Conservation (phyloP, 2,329 filamentous ascomycete species). For the Neocucurbitaria cava region DNA sequence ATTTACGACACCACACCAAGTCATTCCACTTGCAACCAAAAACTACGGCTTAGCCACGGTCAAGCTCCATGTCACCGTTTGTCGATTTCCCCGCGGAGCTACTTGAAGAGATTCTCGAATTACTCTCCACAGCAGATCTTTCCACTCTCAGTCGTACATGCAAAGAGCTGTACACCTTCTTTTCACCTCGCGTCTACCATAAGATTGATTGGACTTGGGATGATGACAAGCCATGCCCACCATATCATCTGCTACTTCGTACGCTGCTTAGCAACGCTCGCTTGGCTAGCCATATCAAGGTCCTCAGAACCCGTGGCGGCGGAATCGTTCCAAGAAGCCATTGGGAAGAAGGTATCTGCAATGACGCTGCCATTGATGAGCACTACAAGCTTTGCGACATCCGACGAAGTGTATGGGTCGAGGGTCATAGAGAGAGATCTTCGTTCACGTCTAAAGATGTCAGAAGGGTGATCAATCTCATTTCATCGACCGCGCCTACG, state of each 20-base stretch:
- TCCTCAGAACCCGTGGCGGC: background rate
- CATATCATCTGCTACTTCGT: background rate
- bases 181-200: background rate
- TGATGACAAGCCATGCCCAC: background rate
- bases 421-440: background rate
- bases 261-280: background rate
- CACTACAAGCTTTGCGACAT: too few relatives aligned
- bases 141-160: background rate
- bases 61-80: background rate
- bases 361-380: background rate
- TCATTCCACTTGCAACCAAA: too few relatives aligned
- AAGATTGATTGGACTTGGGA: background rate
- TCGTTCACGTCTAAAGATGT: background rate
- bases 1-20: too few relatives aligned
- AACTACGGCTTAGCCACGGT: too few relatives aligned
- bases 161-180: background rate
- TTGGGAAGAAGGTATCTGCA: background rate
- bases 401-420: background rate
- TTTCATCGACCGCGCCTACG: background rate
- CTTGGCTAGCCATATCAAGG: background rate
- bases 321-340: background rate
- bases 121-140: background rate
- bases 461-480: background rate
- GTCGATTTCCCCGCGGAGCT: background rate
- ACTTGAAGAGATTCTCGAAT: background rate